Conservation (phyloP, 805 yeast genomes). For the Suhomyces vadensis region DNA sequence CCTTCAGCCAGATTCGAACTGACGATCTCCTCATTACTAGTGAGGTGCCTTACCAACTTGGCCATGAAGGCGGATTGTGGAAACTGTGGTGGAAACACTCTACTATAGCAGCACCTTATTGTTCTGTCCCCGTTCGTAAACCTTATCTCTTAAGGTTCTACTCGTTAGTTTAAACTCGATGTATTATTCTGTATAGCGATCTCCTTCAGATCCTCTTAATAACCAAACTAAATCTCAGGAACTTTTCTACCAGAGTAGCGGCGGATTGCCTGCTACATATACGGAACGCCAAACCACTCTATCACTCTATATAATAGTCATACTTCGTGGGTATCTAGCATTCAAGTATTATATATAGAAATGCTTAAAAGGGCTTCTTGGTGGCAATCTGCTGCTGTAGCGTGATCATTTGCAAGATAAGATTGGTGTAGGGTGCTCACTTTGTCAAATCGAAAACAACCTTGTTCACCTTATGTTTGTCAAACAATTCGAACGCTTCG, state of each 20-base stretch:
- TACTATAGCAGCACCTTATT: too few relatives aligned
- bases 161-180: too few relatives aligned
- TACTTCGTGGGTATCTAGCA: background rate
- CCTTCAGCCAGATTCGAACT: conserved; percentile 19
- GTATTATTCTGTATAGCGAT: too few relatives aligned
- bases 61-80: conserved; percentile 13
- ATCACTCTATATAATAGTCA: background rate
- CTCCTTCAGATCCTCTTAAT: too few relatives aligned
- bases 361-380: background rate
- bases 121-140: too few relatives aligned
- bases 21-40: conserved; percentile 19
- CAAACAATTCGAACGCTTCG: conserved; percentile 52
- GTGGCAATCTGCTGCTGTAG: too few relatives aligned
- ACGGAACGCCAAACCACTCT: too few relatives aligned
- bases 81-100: conserved; percentile 1
- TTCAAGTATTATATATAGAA: background rate
- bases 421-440: background rate
- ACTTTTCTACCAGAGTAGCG: too few relatives aligned
- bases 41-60: conserved; percentile 17
- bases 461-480: conserved; percentile 54
- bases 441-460: conserved; percentile 44
- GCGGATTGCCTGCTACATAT: too few relatives aligned
- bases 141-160: too few relatives aligned
- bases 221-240: too few relatives aligned
- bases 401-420: too few relatives aligned